A percentile compares a stretch with the other conserved stretches of the same genome.
Conservation (phyloP, 768 basidiomycete species). For the Leccinum broughii region DNA sequence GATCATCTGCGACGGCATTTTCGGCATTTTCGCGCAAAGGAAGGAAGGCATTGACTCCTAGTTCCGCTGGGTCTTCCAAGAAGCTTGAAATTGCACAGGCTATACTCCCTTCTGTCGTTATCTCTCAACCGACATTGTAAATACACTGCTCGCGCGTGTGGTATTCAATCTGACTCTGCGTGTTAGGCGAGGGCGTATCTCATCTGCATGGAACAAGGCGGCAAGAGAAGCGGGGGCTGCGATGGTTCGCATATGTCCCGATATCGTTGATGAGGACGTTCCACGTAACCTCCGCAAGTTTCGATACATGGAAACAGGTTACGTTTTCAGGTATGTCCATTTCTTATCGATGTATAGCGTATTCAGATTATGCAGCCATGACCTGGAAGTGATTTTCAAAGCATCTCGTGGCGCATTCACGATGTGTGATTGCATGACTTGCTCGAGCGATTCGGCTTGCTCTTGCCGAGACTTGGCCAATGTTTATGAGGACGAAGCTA, state of each 20-base stretch:
- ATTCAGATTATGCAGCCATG: conserved; percentile 19
- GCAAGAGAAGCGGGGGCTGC: conserved; percentile 31
- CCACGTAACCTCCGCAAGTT: conserved; percentile 48
- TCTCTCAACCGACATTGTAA: conserved; percentile 26
- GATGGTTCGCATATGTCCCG: conserved; percentile 34
- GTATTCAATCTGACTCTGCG: conserved; percentile 4
- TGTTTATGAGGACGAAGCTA: conserved; percentile 32
- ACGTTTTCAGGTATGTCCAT: conserved; percentile 44
- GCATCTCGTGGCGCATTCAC: conserved; percentile 38
- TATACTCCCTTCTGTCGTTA: conserved; percentile 18
- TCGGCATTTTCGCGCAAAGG: conserved; percentile 11
- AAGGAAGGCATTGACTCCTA: conserved; percentile 3
- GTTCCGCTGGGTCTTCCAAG: conserved; percentile 17
- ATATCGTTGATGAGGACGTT: conserved; percentile 37
- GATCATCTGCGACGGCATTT: background rate
- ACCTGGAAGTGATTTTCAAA: conserved; percentile 21
- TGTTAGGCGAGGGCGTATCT: conserved; percentile 27
- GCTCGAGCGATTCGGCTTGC: conserved; percentile 39
- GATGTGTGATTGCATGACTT: conserved; percentile 45
- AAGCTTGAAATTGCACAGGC: background rate
- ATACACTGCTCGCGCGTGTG: background rate
- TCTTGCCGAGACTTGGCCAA: conserved; percentile 50
- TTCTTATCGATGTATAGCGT: conserved; percentile 1
- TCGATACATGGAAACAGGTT: conserved; percentile 53
- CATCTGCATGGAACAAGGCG: conserved; percentile 33